These are phyloP conservation scores for Cladosporium sp. DNA, from an alignment of 2,329 filamentous ascomycete species.

Conservation along the genomic window DNA sequence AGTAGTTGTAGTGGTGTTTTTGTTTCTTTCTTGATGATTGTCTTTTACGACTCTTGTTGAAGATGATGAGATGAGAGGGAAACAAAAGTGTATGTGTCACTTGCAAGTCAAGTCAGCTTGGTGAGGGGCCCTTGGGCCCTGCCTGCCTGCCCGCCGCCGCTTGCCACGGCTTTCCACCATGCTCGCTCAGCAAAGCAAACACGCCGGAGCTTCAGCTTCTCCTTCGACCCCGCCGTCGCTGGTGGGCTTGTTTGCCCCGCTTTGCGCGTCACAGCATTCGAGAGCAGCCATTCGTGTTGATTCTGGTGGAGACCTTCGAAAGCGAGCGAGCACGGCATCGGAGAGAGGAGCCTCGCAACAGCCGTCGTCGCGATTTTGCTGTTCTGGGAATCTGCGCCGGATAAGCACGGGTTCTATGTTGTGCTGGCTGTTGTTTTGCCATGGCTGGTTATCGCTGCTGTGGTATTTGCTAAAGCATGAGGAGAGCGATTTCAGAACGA, in stretches of 20 bases:
- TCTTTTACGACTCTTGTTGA: conserved; percentile 9
- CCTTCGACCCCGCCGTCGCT: conserved; percentile 14
- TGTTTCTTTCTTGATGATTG: conserved; percentile 18
- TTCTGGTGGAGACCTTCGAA: not conserved
- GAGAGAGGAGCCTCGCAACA: not conserved
- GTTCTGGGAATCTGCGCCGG: not conserved
- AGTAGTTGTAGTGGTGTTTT: conserved; percentile 13
- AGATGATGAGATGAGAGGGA: conserved; percentile 1
- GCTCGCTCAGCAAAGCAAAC: conserved; percentile 13
- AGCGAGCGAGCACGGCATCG: conserved; percentile 17
- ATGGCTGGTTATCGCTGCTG: not conserved
- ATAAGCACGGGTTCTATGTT: not conserved
- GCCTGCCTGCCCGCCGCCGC: not conserved
- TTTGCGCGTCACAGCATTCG: not conserved
- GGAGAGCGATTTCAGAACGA: not conserved
- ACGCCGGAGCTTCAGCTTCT: not conserved
- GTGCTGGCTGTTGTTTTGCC: not conserved
- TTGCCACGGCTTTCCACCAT: conserved; percentile 1
- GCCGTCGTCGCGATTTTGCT: conserved; percentile 15
- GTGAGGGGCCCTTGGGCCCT: not conserved
- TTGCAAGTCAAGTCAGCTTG: not conserved
- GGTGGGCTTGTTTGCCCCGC: conserved; percentile 9
- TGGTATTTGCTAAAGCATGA: not conserved
- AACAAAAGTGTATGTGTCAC: not conserved
- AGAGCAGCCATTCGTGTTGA: conserved; percentile 5